A percentile compares a stretch with the other conserved stretches of the same genome.
Evolutionary conservation across 2,329 filamentous ascomycete species (phyloP).

Genomic region (Colletotrichum lindemuthianum): DNA sequence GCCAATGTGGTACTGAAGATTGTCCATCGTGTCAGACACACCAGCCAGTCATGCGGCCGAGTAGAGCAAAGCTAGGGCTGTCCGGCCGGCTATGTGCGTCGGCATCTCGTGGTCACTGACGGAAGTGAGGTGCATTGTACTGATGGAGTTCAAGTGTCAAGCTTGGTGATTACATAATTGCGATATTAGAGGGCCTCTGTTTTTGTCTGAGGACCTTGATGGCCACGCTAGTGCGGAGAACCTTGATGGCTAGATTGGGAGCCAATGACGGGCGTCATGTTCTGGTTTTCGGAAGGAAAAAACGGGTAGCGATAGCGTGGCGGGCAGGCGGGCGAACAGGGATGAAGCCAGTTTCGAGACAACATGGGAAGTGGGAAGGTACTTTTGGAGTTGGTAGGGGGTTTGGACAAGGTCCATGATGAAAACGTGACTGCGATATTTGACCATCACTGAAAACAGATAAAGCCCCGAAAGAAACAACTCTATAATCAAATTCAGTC

Average conservation of each 20-base stretch:
- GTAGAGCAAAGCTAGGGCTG: too few species aligned
- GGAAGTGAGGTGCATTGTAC: too few species aligned
- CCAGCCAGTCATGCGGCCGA: neutral
- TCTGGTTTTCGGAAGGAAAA: constrained; percentile 5
- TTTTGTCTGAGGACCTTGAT: constrained; percentile 28
- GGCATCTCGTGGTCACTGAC: too few species aligned
- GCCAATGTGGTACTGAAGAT: neutral
- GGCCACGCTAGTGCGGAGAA: constrained; percentile 32
- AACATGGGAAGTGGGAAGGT: constrained; percentile 1
- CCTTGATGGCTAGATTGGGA: constrained; percentile 19
- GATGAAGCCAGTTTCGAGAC: constrained; percentile 18
- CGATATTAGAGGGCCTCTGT: neutral
- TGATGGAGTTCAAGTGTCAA: neutral
- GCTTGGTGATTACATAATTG: neutral
- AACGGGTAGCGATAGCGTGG: constrained; percentile 1
- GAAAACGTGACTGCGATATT: too few species aligned
- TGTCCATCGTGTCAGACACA: neutral
- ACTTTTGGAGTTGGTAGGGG: neutral
- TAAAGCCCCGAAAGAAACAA: too few species aligned
- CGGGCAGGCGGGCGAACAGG: constrained; percentile 13
- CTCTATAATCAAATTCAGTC: too few species aligned
- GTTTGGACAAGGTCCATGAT: neutral
- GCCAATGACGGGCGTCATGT: constrained; percentile 16
- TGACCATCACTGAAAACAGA: too few species aligned
- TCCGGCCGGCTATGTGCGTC: too few species aligned